Base-by-base conservation (phyloP, 2,329 filamentous ascomycete species). In the Ambrosiella xylebori region DNA sequence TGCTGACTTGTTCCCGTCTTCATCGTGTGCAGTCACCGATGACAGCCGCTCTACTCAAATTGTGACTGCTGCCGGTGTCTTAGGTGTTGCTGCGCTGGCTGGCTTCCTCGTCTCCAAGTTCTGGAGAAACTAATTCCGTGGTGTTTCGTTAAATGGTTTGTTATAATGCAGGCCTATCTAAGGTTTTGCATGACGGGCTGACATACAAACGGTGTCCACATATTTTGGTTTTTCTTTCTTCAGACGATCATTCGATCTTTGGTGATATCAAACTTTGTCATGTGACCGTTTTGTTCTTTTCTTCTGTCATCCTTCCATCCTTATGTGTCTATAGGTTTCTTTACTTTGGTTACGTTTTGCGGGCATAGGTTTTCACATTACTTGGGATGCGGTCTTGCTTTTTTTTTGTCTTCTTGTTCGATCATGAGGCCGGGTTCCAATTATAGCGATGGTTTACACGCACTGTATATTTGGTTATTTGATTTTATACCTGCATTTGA, bases 21-120 rank as follows among this genome's bases (percentile, higher is more conserved):
- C 49, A 9, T 41, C 41, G 8, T 35, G 17, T 59, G 19, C 35
- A 68, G 69, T 63, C 7, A 66, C 68, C 38, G 69, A 73, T 52
- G 59, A 65, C 7, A 54, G 64, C 11, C 15, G 67, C 38, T 65
- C 67, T 19, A 67, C 65, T 58, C 68, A 65, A 27, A 63, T 67
- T 12, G 58, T 71, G 53, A 62, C 68, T 7, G 64, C 67, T 39
- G 69, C 68, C 13, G 67, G 69, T 13, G 61, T 69, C 15, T 59
- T 73, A 51, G 71, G 70, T n/a, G 62, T 67, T 8, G 66, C 65
- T 38, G 71, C 71, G 5, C 63, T 72, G 58, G 69, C 68, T n/a
- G 69, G 68, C 19, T 51, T 70, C 41, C 71, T 57, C 35, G 15
- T 60, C n/a, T 60, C 58, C 55, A 60, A 60, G 54, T 60, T 57